Evolutionary conservation across 1,284 basidiomycete species (phyloP), one percentile per base, ranked within the genome.

Genomic region (Rhodotorula sp.): DNA sequence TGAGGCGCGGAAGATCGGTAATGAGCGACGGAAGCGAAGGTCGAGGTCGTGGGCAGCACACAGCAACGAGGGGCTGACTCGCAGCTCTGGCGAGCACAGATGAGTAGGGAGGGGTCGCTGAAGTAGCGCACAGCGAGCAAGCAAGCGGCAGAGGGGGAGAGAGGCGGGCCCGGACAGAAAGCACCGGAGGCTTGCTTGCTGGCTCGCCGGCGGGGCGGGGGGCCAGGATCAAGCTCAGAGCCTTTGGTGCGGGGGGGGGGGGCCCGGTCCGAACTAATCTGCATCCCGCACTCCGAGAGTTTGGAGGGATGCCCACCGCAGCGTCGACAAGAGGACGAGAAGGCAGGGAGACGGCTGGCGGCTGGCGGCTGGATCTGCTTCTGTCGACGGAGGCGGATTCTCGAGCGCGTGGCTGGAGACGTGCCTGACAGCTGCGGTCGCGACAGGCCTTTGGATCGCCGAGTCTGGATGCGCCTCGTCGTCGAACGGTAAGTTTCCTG

Each of bases 161-260:
- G 11, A 44, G 40, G 40, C 40, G 40, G 40, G 40, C 10, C 13
- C 11, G 40, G 40, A 44, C 40, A 44, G 40, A 44, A 44, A 44
- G 40, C 40, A 18, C 40, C 40, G 34, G 10, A 34, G 34, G 34
- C 34, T 34, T 34, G 34, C 34, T 34, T 10, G 40, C 40, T 44
- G 40, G 40, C 40, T 44, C 34, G 37, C 28, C 20, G 54, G 54
- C 13, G 4, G 22, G 22, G n/a, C n/a, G n/a, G n/a, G n/a, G n/a
- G n/a, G n/a, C n/a, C n/a, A n/a, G 54, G 34, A 56, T n/a, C 40
- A 44, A 44, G 40, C 50, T n/a, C 50, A 51, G 54, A 56, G 54
- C 54, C 54, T 24, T 40, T 26, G 34, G 54, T 24, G 54, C 54
- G 20, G 34, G 34, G 28, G 40, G 9, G 40, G 40, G n/a, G n/a